Percentiles rank a stretch among this genome's conserved stretches.
Evolutionary conservation across 257 asterid species (phyloP).

Genomic region (Solanum appendiculatum): DNA sequence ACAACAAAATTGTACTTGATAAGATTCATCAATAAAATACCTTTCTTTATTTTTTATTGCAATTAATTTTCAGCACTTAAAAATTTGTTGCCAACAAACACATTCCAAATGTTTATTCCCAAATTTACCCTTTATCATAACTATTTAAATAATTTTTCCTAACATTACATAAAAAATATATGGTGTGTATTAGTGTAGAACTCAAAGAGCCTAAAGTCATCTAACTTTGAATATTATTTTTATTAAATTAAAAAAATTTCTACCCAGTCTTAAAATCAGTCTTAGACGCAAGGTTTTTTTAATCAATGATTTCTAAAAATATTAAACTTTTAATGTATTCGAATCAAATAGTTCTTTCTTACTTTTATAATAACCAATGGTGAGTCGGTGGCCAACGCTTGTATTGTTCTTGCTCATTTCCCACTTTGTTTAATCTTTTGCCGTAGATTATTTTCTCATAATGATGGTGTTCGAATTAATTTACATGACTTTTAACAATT

Average conservation of each 20-base stretch:
- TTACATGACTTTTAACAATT: too few species aligned
- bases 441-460: neutral
- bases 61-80: too few species aligned
- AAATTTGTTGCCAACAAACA: neutral
- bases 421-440: neutral
- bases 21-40: neutral
- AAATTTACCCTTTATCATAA: neutral
- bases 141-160: neutral
- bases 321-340: neutral
- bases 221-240: neutral
- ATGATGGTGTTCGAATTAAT: neutral
- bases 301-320: neutral
- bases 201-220: neutral
- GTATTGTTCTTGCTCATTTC: neutral
- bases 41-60: neutral
- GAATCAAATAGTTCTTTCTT: neutral
- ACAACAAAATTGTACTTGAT: neutral
- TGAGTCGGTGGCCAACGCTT: neutral
- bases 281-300: neutral
- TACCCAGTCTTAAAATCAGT: neutral
- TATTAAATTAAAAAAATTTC: neutral
- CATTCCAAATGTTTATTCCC: neutral
- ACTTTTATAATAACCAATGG: neutral
- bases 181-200: neutral
- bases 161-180: neutral